Evolutionary conservation across 164 flowering plant genomes (phyloP), one percentile per base, ranked within the genome.

Genomic region (Vitis cinerea): DNA sequence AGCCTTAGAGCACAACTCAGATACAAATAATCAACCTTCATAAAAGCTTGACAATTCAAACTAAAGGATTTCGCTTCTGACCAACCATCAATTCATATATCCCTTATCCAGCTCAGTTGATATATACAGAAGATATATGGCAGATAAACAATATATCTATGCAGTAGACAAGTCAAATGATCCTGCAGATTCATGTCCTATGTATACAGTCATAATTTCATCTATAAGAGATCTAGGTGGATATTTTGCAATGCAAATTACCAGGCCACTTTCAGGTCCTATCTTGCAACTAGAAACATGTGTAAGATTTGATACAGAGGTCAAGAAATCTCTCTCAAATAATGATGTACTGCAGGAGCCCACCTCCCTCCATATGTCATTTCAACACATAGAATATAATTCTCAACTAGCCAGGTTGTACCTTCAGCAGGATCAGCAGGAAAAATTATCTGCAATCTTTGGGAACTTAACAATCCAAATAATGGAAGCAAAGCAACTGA

Each of bases 121-220:
- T 9, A 58, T 9, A 53, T 49, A 30, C 19, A 61, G 15, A 55
- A 27, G 58, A 57, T 56, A 65, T 62, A 62, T 74, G 54, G 67
- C 73, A 65, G 56, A 71, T 56, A 55, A 53, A 66, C 30, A 56
- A 69, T 15, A 56, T 55, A 60, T 30, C 64, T 58, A 65, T 50
- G 64, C 50, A 69, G 60, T 52, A 66, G 72, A 30, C 56, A 70
- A 72, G 48, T 30, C 37, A 74, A 62, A 30, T 48, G 15, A 72
- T 64, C 68, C 70, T 52, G 78, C 73, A 80, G 67, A 53, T 52
- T 70, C 73, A 77, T 64, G 64, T 50, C 56, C 77, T 70, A 71
- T 57, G 64, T 17, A 72, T 10, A 29, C 23, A 52, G 52, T 17
- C 29, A 63, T 7, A 69, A 60, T 54, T 64, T 59, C 59, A 66